phyloP scores from a whole-genome alignment of 2,329 filamentous ascomycete species.

The Boeremia lycopersici region DNA sequence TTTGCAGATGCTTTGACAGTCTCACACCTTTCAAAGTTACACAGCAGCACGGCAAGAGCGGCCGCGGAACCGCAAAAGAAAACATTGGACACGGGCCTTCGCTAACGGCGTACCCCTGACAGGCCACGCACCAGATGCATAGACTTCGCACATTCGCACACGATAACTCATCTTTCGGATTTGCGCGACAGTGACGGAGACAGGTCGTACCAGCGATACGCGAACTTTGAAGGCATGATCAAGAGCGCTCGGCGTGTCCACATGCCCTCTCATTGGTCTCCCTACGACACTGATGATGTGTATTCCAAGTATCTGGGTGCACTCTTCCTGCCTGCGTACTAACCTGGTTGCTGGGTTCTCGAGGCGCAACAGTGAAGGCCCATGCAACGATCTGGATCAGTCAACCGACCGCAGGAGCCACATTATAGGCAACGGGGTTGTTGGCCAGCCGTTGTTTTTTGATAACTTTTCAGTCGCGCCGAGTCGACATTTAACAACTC shows the following conservation, averaged over 20 bases:
- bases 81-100: conserved; percentile 3
- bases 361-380: neutral
- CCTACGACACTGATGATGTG: neutral
- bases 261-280: neutral
- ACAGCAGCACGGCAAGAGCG: neutral
- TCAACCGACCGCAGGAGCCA: too few relatives aligned
- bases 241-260: neutral
- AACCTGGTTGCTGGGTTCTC: neutral
- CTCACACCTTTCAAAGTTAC: neutral
- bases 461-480: neutral
- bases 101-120: neutral
- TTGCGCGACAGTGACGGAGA: conserved; percentile 6
- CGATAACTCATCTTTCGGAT: conserved; percentile 14
- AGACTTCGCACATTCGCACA: neutral
- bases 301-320: neutral
- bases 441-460: neutral
- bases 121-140: neutral
- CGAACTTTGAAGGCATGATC: neutral
- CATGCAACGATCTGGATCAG: neutral
- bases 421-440: neutral
- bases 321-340: neutral
- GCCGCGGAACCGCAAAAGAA: conserved; percentile 7
- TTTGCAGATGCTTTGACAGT: neutral
- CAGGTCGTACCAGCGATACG: conserved; percentile 6
- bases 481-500: conserved; percentile 6